Evolutionary conservation across 2,329 filamentous ascomycete genomes (phyloP).

Genomic region (Aureobasidium sp.): DNA sequence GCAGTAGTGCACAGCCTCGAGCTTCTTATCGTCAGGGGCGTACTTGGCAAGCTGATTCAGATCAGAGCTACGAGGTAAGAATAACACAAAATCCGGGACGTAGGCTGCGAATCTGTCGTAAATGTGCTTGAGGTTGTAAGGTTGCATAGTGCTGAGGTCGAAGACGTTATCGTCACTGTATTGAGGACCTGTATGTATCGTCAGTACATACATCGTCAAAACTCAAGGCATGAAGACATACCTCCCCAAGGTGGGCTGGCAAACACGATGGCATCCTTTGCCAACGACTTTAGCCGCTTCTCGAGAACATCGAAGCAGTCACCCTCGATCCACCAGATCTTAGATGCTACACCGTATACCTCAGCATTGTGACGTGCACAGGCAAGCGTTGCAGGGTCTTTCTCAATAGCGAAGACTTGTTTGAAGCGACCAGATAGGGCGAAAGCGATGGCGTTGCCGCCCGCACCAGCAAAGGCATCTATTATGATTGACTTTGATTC

Average conservation of each 20-base stretch:
- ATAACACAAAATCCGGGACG: slow-evolving; percentile 57
- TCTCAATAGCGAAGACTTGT: slow-evolving; percentile 81
- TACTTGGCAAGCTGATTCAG: slow-evolving; percentile 63
- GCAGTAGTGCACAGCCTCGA: slow-evolving; percentile 82
- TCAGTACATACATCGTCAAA: no score
- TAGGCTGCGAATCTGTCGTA: slow-evolving; percentile 50
- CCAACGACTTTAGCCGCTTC: slow-evolving; percentile 39
- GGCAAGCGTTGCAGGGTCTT: slow-evolving; percentile 66
- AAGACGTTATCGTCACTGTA: slow-evolving; percentile 65
- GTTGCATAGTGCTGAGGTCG: slow-evolving; percentile 76
- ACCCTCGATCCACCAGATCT: slow-evolving; percentile 77
- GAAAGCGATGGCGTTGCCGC: slow-evolving; percentile 93
- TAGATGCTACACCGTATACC: slow-evolving; percentile 68
- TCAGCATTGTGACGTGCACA: slow-evolving; percentile 90
- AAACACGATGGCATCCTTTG: slow-evolving; percentile 52
- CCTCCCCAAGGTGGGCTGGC: slow-evolving; percentile 69
- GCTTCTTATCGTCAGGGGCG: slow-evolving; percentile 41
- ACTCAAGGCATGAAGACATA: slow-evolving; percentile 26
- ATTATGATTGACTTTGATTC: slow-evolving; percentile 58
- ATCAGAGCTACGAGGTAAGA: slow-evolving; percentile 80
- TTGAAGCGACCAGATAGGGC: slow-evolving; percentile 72
- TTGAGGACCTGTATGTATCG: slow-evolving; percentile 50
- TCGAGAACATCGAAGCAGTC: slow-evolving; percentile 73
- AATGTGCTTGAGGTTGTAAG: slow-evolving; percentile 62
- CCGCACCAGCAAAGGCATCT: slow-evolving; percentile 84